Base-by-base conservation (phyloP, 148 eudicot genomes). In the Diospyros lotus region DNA sequence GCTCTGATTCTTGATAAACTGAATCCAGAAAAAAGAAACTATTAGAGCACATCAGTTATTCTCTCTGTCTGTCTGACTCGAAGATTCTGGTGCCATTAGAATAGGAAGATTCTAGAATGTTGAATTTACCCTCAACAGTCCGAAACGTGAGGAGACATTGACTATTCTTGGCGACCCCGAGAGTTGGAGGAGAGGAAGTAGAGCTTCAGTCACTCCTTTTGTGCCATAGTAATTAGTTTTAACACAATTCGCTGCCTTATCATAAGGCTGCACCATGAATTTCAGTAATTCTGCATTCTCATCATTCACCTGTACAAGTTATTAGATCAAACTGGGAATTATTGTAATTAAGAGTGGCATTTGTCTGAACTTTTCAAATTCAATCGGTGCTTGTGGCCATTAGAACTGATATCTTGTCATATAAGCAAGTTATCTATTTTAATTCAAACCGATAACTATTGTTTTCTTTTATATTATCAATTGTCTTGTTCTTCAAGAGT, bases 211-310 rank as follows among this genome's bases (percentile, higher is more conserved):
- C 18, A 81, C 51, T 6, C 63, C 53, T 66, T 88, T 88, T 1
- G 59, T 75, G 43, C 84, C 91, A 72, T 81, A 80, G 66, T 83
- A 88, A 48, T 88, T 88, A 75, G 87, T 85, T 48, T 64, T 55
- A 53, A 88, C 45, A 80, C 89, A 83, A 15, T 64, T 69, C 75
- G 79, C 82, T 48, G 79, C 85, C 38, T 44, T 14, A 54, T 86
- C 78, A n/a, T 65, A 53, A 40, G 65, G 76, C 54, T 69, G 69
- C 28, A 28, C 28, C 0, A 28, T 28, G 28, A 28, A 28, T 28
- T 28, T 28, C 28, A 28, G 28, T 28, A 28, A 28, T 28, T 28
- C 28, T 28, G 28, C 28, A 0, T 28, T 28, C 28, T 28, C 28
- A 28, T 28, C 28, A 0, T 28, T 28, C 28, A 28, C 28, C 28